A percentile compares a stretch with the other conserved stretches of the same genome.
These are phyloP conservation scores for Nicotiana tabacum DNA, from an alignment of 257 asterid genomes.

Conservation along the genomic window DNA sequence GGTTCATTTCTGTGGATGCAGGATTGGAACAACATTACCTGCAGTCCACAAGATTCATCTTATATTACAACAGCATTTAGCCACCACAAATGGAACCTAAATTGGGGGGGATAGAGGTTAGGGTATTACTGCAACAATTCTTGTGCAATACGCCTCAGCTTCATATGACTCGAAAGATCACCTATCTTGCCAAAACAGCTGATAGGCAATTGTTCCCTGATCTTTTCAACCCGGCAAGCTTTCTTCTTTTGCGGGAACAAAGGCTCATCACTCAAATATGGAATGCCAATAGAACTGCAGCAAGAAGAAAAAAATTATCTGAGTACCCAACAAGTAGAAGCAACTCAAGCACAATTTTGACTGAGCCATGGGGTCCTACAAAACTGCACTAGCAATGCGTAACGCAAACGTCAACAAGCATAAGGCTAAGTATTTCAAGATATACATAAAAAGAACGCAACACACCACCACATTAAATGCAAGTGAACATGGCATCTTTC, in stretches of 20 bases:
- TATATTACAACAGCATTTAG: conserved; percentile 9
- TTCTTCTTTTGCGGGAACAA: neutral
- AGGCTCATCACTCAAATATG: conserved; percentile 8
- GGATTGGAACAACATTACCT: neutral
- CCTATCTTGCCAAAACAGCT: neutral
- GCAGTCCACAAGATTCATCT: conserved; percentile 6
- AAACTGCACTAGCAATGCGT: neutral
- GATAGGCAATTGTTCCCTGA: neutral
- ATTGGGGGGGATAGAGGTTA: neutral
- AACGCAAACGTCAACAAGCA: neutral
- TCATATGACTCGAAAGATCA: neutral
- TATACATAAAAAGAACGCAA: neutral
- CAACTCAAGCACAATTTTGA: neutral
- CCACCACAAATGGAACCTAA: neutral
- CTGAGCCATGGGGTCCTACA: neutral
- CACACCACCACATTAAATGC: neutral
- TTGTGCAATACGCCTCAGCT: neutral
- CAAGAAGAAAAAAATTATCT: neutral
- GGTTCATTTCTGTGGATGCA: conserved; percentile 16
- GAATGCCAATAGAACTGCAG: conserved; percentile 13
- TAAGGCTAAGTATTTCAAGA: neutral
- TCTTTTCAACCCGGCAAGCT: conserved; percentile 1
- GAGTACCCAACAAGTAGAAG: neutral
- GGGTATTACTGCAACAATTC: conserved; percentile 4
- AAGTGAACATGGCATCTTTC: neutral